These are phyloP conservation scores for Apiotrichum porosum DNA, from an alignment of 1,284 basidiomycete genomes.

Conservation along the genomic window DNA sequence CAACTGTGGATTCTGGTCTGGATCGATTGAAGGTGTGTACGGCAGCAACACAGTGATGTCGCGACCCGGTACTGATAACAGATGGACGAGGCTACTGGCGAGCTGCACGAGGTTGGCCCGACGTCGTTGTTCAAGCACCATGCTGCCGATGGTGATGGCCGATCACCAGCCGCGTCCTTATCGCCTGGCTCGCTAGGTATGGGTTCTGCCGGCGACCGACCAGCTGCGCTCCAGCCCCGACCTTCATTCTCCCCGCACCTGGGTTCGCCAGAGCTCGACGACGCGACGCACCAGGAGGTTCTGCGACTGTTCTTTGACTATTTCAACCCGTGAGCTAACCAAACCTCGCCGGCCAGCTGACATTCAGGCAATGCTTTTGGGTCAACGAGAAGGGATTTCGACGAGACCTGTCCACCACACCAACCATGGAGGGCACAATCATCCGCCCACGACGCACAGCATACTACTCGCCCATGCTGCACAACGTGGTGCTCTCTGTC, in stretches of 20 bases:
- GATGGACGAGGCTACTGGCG: constrained; percentile 19
- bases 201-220: background rate
- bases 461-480: constrained; percentile 53
- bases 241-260: constrained; percentile 3
- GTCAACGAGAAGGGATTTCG: constrained; percentile 22
- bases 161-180: background rate
- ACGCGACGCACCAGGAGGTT: constrained; percentile 17
- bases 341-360: background rate
- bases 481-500: constrained; percentile 64
- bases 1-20: background rate
- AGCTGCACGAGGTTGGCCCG: constrained; percentile 17
- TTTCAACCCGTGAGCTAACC: constrained; percentile 18
- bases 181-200: background rate
- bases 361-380: constrained; percentile 21
- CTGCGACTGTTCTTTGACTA: constrained; percentile 24
- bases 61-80: constrained; percentile 7
- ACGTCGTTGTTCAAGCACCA: constrained; percentile 17
- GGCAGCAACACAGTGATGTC: too few species aligned
- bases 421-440: constrained; percentile 6
- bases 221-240: constrained; percentile 3
- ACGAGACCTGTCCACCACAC: constrained; percentile 10
- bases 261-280: constrained; percentile 14
- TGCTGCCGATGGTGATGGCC: background rate
- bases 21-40: constrained; percentile 14
- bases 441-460: constrained; percentile 16